phyloP scores from a whole-genome alignment of 2,329 filamentous ascomycete species.

The Phyllosticta capitalensis region DNA sequence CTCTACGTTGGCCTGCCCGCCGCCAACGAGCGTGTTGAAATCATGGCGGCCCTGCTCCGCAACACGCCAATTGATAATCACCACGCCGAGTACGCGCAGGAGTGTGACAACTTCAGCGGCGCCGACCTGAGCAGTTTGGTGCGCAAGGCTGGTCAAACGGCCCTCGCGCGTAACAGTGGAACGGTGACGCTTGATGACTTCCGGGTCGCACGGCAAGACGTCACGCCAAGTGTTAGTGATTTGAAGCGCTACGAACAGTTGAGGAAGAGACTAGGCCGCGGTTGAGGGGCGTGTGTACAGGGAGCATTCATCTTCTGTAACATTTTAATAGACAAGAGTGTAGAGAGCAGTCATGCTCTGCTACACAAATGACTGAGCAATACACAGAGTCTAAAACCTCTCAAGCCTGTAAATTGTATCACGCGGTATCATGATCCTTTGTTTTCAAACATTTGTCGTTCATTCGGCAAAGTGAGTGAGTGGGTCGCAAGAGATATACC shows the following conservation, averaged over 20 bases:
- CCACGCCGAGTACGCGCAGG: conserved; percentile 56
- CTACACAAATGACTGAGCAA: no score
- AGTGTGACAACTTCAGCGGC: conserved; percentile 70
- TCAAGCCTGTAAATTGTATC: no score
- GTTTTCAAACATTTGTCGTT: no score
- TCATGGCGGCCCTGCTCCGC: conserved; percentile 59
- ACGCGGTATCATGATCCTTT: no score
- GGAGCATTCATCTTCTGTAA: not conserved
- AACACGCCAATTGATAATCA: conserved; percentile 43
- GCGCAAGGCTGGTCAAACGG: conserved; percentile 49
- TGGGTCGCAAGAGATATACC: no score
- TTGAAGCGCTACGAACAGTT: conserved; percentile 48
- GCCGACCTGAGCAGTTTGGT: conserved; percentile 53
- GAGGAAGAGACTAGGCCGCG: conserved; percentile 34
- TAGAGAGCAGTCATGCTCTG: no score
- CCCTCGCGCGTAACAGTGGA: conserved; percentile 39
- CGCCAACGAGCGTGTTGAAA: conserved; percentile 71
- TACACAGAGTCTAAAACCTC: no score
- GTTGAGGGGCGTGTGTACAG: not conserved
- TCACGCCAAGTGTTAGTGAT: conserved; percentile 47
- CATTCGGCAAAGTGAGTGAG: no score
- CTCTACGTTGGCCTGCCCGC: conserved; percentile 83
- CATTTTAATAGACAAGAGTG: no score
- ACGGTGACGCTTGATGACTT: conserved; percentile 41
- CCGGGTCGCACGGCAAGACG: conserved; percentile 29